Percentiles rank a stretch among this genome's conserved stretches.
phyloP scores from a whole-genome alignment of 257 asterid species.

The Plantago ovata region DNA sequence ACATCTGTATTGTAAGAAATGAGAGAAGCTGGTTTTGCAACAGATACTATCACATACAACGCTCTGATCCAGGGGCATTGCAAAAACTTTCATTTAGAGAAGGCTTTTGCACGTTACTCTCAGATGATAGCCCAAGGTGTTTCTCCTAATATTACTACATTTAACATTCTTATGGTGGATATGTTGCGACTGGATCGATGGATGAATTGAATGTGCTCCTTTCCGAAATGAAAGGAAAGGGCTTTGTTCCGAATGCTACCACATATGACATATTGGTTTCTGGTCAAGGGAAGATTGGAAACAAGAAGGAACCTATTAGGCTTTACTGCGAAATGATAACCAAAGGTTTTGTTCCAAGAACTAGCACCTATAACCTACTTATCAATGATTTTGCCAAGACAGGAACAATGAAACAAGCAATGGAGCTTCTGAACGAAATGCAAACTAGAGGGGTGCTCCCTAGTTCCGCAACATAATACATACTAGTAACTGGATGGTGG shows the following conservation, averaged over 20 bases:
- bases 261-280: constrained; percentile 68
- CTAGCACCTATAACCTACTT: constrained; percentile 71
- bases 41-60: constrained; percentile 70
- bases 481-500: constrained; percentile 82
- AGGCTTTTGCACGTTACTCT: constrained; percentile 50
- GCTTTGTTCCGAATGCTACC: constrained; percentile 52
- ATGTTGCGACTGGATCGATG: constrained; percentile 48
- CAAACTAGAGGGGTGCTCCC: constrained; percentile 59
- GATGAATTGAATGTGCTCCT: constrained; percentile 42
- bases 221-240: constrained; percentile 53
- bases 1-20: constrained; percentile 49
- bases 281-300: constrained; percentile 67
- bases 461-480: constrained; percentile 77
- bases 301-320: constrained; percentile 70
- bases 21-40: constrained; percentile 58
- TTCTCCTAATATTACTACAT: constrained; percentile 64
- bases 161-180: constrained; percentile 67
- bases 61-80: constrained; percentile 79
- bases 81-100: constrained; percentile 52
- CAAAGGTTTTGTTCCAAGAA: constrained; percentile 70
- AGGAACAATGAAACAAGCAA: constrained; percentile 87
- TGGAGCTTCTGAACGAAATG: constrained; percentile 87
- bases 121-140: constrained; percentile 62
- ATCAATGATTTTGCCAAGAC: constrained; percentile 64
- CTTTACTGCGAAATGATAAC: constrained; percentile 89